A percentile compares a stretch with the other conserved stretches of the same genome.
These are phyloP conservation scores for Trichosanthes truncata DNA, from an alignment of 306 rosid species.

Conservation along the genomic window DNA sequence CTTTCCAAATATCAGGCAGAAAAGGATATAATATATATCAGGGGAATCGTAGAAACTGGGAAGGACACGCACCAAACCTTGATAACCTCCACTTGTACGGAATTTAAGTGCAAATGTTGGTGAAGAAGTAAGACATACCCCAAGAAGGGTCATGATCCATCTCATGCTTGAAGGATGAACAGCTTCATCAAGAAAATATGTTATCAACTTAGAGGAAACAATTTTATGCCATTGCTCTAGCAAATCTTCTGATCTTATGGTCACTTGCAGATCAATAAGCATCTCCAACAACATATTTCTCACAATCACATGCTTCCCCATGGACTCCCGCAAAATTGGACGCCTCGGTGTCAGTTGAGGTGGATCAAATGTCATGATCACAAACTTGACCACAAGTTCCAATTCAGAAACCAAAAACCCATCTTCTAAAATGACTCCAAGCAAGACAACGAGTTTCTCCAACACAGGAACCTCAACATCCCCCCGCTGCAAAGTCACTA, in stretches of 20 bases:
- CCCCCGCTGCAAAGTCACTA: constrained; percentile 94
- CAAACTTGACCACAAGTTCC: constrained; percentile 93
- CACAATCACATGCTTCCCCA: constrained; percentile 98
- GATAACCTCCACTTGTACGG: constrained; percentile 97
- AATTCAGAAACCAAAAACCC: constrained; percentile 90
- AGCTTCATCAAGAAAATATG: constrained; percentile 96
- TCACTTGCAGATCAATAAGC: constrained; percentile 96
- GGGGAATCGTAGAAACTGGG: constrained; percentile 97
- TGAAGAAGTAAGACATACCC: constrained; percentile 89
- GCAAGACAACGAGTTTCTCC: constrained; percentile 91
- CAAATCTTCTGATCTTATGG: constrained; percentile 81
- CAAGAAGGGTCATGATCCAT: constrained; percentile 99
- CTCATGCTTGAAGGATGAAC: constrained; percentile 99
- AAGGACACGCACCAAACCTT: constrained; percentile 81
- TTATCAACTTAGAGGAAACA: constrained; percentile 91
- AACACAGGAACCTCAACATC: constrained; percentile 98
- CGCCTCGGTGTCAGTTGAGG: constrained; percentile 50
- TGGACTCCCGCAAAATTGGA: constrained; percentile 73
- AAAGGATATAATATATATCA: constrained; percentile 88
- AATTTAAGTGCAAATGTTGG: constrained; percentile 89
- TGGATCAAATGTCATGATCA: constrained; percentile 98
- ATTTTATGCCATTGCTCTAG: constrained; percentile 98
- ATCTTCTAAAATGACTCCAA: constrained; percentile 94
- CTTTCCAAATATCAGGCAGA: constrained; percentile 95
- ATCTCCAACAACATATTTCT: constrained; percentile 96